These are phyloP conservation scores for Ganoderma leucocontextum DNA, from an alignment of 1,284 basidiomycete genomes.

Conservation along the genomic window DNA sequence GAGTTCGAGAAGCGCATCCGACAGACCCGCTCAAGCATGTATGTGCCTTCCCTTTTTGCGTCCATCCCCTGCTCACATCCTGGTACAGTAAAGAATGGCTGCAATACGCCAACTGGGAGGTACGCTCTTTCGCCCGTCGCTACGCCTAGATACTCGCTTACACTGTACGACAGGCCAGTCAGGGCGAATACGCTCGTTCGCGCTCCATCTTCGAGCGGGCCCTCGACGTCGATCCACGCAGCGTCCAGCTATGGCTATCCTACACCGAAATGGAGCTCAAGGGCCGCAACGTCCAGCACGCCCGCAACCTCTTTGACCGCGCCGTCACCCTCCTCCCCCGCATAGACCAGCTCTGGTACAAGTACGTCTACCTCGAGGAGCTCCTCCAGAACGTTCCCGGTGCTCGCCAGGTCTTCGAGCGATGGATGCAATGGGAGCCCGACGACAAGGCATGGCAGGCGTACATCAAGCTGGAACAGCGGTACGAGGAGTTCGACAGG, in stretches of 20 bases:
- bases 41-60: conserved; percentile 37
- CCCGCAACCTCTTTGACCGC: conserved; percentile 96
- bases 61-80: conserved; percentile 21
- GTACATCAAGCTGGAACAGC: conserved; percentile 96
- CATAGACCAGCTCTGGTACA: conserved; percentile 97
- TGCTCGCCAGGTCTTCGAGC: conserved; percentile 96
- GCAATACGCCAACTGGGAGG: conserved; percentile 87
- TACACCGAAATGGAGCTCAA: conserved; percentile 99
- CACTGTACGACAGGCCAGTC: conserved; percentile 74
- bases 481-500: conserved; percentile 92
- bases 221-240: conserved; percentile 92
- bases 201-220: conserved; percentile 97
- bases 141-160: neutral
- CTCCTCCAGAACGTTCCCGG: conserved; percentile 95
- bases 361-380: conserved; percentile 98
- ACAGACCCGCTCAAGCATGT: conserved; percentile 89
- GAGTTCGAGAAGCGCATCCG: conserved; percentile 98
- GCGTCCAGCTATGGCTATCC: conserved; percentile 91
- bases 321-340: conserved; percentile 96
- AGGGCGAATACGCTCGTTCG: conserved; percentile 94
- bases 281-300: conserved; percentile 95
- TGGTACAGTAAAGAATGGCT: conserved; percentile 77
- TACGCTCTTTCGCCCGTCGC: conserved; percentile 39
- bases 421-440: conserved; percentile 99
- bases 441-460: conserved; percentile 99